Base-by-base conservation (phyloP, 176 grass and related monocot species). In the Dendrocalamus sinicus region DNA sequence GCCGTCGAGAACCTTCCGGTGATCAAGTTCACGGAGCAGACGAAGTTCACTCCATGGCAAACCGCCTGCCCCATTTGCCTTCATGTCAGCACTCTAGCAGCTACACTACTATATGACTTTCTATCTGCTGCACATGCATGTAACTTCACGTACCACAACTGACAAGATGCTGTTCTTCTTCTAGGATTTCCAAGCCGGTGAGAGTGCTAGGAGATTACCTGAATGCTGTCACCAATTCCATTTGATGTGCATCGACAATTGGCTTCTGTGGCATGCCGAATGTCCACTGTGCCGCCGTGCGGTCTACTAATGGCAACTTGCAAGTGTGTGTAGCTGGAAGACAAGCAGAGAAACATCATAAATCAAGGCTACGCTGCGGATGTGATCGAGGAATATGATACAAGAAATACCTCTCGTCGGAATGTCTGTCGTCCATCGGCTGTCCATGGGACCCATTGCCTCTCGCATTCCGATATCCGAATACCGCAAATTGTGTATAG, bases 41-140 rank as follows among this genome's bases (percentile, higher is more conserved):
- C 32, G 3, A 35, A 35, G 40, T 41, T 7, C 53, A 14, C 67
- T 32, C 1, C 48, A 12, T 11, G 10, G 12, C 48, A 3, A 12
- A 43, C 32, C 8, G 10, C 32, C 32, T 92, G 90, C 73, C 78
- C 90, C 1, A 84, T 92, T 58, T 92, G 90, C 79, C 87, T 92
- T 26, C 86, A 89, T 78, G 90, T 70, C 57, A 7, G 3, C 43
- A 0, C 2, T 22, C 5, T 5, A 15, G 14, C 41, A 45, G 14
- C 40, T 41, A 13, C 40, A 41, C 40, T 32, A 57, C 41, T 75
- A 41, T 75, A 6, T 46, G 43, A 26, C 48, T 50, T 50, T 12
- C 12, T 50, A 3, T 14, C 48, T 50, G 9, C 45, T 46, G 45
- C 45, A 46, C 44, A 40, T 40, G 39, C 3, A 10, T 46, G 47